A percentile compares a stretch with the other conserved stretches of the same genome.
phyloP scores from a whole-genome alignment of 2,329 filamentous ascomycete genomes.

The Tolypocladium guangdongense region DNA sequence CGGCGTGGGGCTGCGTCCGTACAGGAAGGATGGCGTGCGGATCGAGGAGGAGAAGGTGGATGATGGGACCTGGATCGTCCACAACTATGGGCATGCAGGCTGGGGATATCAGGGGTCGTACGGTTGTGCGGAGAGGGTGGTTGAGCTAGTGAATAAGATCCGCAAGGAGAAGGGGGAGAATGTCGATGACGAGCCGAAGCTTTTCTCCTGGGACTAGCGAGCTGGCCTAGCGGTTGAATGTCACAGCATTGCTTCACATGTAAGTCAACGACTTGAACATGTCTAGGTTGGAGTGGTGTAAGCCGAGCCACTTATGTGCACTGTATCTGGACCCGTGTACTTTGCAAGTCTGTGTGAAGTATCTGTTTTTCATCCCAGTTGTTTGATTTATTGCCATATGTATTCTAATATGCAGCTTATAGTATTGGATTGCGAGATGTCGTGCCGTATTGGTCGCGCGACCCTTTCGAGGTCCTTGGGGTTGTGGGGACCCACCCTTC shows the following conservation, averaged over 20 bases:
- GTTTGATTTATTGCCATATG: not conserved
- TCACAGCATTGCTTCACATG: not conserved
- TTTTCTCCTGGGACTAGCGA: constrained; percentile 14
- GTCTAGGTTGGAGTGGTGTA: not conserved
- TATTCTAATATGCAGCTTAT: not conserved
- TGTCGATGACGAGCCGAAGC: constrained; percentile 16
- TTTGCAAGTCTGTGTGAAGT: not conserved
- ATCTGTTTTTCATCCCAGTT: not conserved
- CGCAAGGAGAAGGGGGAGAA: constrained; percentile 16
- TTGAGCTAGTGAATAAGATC: constrained; percentile 57
- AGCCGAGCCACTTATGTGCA: not conserved
- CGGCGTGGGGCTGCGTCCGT: constrained; percentile 70
- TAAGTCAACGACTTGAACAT: not conserved
- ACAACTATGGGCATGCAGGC: constrained; percentile 71
- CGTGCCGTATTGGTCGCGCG: not conserved
- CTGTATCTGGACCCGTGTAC: not conserved
- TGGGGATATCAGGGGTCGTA: constrained; percentile 66
- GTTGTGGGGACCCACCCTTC: not conserved
- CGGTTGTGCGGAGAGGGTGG: constrained; percentile 57
- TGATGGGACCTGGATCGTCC: constrained; percentile 56
- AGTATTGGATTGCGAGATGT: not conserved
- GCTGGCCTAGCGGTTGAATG: too few relatives aligned
- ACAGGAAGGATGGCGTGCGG: constrained; percentile 60
- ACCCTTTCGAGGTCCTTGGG: not conserved
- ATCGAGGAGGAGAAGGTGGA: constrained; percentile 48